phyloP scores from a whole-genome alignment of 169 alveolate species.

The Pseudocohnilembus persalinus region DNA sequence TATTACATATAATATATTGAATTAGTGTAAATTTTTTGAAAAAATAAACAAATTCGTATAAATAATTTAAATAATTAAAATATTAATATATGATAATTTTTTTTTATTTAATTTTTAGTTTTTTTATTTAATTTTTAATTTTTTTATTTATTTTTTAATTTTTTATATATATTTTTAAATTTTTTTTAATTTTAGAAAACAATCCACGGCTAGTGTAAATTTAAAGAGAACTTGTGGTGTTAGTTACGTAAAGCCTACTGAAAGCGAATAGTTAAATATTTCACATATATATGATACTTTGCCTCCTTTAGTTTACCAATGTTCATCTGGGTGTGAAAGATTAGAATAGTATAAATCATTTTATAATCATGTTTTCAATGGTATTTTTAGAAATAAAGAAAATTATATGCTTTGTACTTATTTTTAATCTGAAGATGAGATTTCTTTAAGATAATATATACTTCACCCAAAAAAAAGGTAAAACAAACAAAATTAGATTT shows the following conservation, averaged over 20 bases:
- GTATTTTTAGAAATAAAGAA: not conserved
- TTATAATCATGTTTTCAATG: constrained; percentile 14
- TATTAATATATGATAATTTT: no score
- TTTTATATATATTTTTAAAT: no score
- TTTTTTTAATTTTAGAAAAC: constrained; percentile 6
- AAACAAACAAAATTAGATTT: not conserved
- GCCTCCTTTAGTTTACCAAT: constrained; percentile 56
- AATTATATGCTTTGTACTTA: constrained; percentile 22
- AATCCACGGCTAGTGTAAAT: constrained; percentile 30
- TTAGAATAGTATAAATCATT: constrained; percentile 20
- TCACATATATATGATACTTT: constrained; percentile 33
- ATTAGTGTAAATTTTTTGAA: no score
- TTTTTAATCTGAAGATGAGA: constrained; percentile 37
- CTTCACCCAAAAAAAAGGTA: constrained; percentile 27
- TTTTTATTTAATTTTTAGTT: no score
- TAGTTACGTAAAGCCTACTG: constrained; percentile 50
- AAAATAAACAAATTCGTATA: no score
- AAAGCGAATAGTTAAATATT: constrained; percentile 51
- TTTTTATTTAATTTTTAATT: no score
- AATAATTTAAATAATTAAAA: no score
- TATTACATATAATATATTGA: no score
- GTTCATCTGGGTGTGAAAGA: constrained; percentile 43
- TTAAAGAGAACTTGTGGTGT: constrained; percentile 67
- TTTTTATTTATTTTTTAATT: no score
- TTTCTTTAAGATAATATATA: constrained; percentile 35